Percentiles rank a stretch among this genome's conserved stretches.
Evolutionary conservation across 352 stramenopile genomes (phyloP).

Genomic region (Saprolegnia diclina): DNA sequence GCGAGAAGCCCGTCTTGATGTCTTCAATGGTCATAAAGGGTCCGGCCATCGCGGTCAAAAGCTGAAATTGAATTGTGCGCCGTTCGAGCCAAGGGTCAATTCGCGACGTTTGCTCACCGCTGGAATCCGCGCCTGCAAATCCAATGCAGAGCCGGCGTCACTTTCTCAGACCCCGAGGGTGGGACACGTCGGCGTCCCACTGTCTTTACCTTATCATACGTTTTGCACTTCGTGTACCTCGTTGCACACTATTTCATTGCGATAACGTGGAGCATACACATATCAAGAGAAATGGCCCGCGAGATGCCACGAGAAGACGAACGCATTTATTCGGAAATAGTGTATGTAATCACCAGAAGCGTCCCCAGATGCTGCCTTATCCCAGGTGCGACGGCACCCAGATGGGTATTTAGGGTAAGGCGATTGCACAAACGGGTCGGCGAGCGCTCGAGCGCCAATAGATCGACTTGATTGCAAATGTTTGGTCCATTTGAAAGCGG

Average conservation of each 20-base stretch:
- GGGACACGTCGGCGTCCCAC: not conserved
- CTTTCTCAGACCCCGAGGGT: not conserved
- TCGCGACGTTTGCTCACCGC: not conserved
- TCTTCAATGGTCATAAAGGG: constrained; percentile 52
- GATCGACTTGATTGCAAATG: constrained; percentile 7
- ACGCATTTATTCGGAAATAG: not conserved
- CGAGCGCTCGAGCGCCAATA: constrained; percentile 11
- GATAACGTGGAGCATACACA: not conserved
- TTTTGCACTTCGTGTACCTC: not conserved
- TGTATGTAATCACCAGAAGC: not conserved
- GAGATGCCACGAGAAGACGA: no score
- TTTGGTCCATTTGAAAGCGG: constrained; percentile 15
- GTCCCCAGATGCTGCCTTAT: not conserved
- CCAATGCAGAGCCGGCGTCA: not conserved
- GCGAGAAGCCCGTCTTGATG: constrained; percentile 33
- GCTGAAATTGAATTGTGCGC: constrained; percentile 6
- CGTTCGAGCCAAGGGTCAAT: not conserved
- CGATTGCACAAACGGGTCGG: constrained; percentile 8
- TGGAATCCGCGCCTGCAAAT: constrained; percentile 5
- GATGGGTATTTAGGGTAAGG: not conserved
- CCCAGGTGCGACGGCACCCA: not conserved
- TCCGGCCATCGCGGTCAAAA: constrained; percentile 22
- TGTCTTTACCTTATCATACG: constrained; percentile 1
- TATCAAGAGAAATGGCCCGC: not conserved
- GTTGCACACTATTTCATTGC: not conserved